Evolutionary conservation across 306 rosid species (phyloP).

Genomic region (Corylus heterophylla): DNA sequence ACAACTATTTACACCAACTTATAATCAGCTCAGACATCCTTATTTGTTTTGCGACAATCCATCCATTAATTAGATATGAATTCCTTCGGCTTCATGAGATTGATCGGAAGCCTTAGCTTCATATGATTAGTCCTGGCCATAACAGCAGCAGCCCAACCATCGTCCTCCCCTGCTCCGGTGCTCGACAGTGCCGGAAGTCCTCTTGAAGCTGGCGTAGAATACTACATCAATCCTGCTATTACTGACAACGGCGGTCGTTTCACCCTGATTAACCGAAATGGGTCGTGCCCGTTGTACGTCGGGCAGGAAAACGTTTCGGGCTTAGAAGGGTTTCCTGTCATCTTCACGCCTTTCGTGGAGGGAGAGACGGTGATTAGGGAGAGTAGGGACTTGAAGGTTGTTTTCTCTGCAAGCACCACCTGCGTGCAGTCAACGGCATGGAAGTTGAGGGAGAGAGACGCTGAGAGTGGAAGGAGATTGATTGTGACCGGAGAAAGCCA

Average conservation of each 20-base stretch:
- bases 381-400: slow-evolving; percentile 36
- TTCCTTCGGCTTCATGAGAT: background rate
- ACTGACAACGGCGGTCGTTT: slow-evolving; percentile 55
- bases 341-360: slow-evolving; percentile 41
- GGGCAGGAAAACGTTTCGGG: slow-evolving; percentile 48
- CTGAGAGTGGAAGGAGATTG: slow-evolving; percentile 38
- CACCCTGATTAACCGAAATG: slow-evolving; percentile 39
- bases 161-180: slow-evolving; percentile 27
- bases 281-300: slow-evolving; percentile 39
- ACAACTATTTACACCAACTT: too few species aligned
- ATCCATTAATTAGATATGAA: too few species aligned
- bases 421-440: slow-evolving; percentile 42
- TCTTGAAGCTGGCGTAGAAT: slow-evolving; percentile 36
- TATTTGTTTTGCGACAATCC: too few species aligned
- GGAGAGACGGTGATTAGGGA: slow-evolving; percentile 35
- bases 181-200: slow-evolving; percentile 51
- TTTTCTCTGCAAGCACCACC: slow-evolving; percentile 26
- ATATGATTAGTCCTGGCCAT: slow-evolving; percentile 29
- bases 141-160: slow-evolving; percentile 25
- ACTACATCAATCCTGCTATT: slow-evolving; percentile 63
- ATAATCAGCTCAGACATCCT: too few species aligned
- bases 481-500: slow-evolving; percentile 10
- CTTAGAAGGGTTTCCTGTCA: slow-evolving; percentile 27
- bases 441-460: slow-evolving; percentile 32
- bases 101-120: slow-evolving; percentile 20